Evolutionary conservation across 768 basidiomycete genomes (phyloP), one percentile per base, ranked within the genome.

Genomic region (Phlebiopsis gigantea): DNA sequence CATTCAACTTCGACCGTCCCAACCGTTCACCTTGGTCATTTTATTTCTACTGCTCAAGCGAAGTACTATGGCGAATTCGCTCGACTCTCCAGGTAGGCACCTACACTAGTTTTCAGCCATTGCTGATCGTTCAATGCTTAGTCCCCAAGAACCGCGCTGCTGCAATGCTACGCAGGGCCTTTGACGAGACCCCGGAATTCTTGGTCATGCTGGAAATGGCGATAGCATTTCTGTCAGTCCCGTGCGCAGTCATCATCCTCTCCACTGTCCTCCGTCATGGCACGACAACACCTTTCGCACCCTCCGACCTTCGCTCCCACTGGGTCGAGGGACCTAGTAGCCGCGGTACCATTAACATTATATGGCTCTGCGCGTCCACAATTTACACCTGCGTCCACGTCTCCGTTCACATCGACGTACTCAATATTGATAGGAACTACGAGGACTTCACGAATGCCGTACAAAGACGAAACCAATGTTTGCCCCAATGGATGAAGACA

Each of bases 341-440:
- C 15, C 48, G 48, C 48, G 48, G 48, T 3, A 50, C 48, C 9
- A 17, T 50, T 5, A 50, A 50, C 28, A n/a, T 50, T n/a, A 50
- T 50, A 9, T 47, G 46, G 46, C 22, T 47, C 34, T 51, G 19
- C 31, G 12, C 39, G 9, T 51, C 50, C 19, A 51, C 50, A 10
- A 51, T 51, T 19, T 51, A n/a, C 34, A 51, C 50, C 34, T 51
- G 50, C 50, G 50, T 51, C 6, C 31, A 51, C 50, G 29, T 51
- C 19, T 51, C 50, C 2, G 50, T 51, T 2, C 50, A 51, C 50
- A 4, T 51, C 34, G 50, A 51, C 22, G 34, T 51, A 1, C 50
- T 19, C 2, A 30, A 51, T 31, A 24, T 12, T 5, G 17, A 21
- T 7, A 12, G 22, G 21, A 15, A 17, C n/a, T 14, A 8, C 17